A percentile compares a stretch with the other conserved stretches of the same genome.
Conservation (phyloP, 768 basidiomycete species). For the Macrocybe gigantea region DNA sequence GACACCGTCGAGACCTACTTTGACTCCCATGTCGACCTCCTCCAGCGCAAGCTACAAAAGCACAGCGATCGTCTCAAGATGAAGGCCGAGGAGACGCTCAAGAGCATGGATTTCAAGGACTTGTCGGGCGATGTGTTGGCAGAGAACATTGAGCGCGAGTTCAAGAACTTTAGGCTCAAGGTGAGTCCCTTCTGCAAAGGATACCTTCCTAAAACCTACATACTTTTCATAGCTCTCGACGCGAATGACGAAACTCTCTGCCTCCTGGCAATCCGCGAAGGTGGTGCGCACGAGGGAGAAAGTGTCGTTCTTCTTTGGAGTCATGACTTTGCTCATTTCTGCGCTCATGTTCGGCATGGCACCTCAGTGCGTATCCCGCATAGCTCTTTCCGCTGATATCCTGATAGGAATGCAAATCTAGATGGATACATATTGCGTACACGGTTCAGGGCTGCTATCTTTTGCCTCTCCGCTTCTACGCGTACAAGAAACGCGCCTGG, state of each 20-base stretch:
- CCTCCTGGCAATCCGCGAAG: conserved; percentile 91
- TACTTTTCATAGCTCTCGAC: conserved; percentile 53
- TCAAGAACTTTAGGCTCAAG: conserved; percentile 83
- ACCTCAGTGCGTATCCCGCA: conserved; percentile 61
- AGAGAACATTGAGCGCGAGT: conserved; percentile 80
- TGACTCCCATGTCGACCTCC: conserved; percentile 80
- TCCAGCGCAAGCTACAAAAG: conserved; percentile 81
- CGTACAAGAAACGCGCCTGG: conserved; percentile 89
- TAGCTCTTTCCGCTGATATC: background rate
- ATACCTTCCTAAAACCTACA: background rate
- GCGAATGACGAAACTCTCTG: conserved; percentile 70
- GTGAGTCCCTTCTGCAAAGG: conserved; percentile 31
- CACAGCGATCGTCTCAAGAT: conserved; percentile 80
- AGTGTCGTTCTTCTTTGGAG: conserved; percentile 89
- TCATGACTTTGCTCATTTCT: conserved; percentile 82
- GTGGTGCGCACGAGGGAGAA: conserved; percentile 80
- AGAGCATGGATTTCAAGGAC: conserved; percentile 55
- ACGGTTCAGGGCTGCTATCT: conserved; percentile 73
- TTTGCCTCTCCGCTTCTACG: conserved; percentile 76
- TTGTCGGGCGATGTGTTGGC: conserved; percentile 59
- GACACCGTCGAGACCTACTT: conserved; percentile 96
- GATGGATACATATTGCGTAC: conserved; percentile 88
- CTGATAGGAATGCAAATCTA: conserved; percentile 16
- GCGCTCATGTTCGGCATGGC: conserved; percentile 84
- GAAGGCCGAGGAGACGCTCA: conserved; percentile 65